Evolutionary conservation across 1,284 basidiomycete species (phyloP), one percentile per base, ranked within the genome.

Genomic region (Tylopilus sp.): DNA sequence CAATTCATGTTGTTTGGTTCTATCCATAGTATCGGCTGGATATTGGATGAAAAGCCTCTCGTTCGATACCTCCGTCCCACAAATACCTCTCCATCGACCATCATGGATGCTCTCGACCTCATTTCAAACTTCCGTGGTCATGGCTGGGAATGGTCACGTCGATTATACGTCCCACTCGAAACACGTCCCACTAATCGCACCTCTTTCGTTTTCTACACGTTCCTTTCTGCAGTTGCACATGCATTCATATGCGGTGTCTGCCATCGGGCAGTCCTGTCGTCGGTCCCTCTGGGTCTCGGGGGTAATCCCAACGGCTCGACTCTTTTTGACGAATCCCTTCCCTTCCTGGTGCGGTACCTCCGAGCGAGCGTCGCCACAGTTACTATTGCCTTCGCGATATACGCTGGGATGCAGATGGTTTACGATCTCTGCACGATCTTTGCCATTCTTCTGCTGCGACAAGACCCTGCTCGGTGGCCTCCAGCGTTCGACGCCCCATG

Each of bases 71-170:
- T 43, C 39, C 46, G 46, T 29, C 46, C 46, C 12, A 3, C 2
- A 3, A 47, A 47, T 16, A 35, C 18, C 10, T 12, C 31, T 21
- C 46, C 46, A 11, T 46, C 45, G 4, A 34, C 23, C 21, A 35
- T 47, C 33, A 42, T 42, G 46, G 46, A 47, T 29, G 39, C 46
- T 10, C 15, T 47, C 15, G 46, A 47, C 33, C 46, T 47, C 18
- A 4, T 8, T 15, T 16, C 8, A 0, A 16, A 39, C 11, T 21
- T 35, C 13, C 46, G 46, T 35, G 46, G 46, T 35, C 19, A 43
- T 6, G 39, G 23, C 23, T 47, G 46, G 46, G 37, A 47, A 4
- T 35, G 46, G 46, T 47, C 46, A 21, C 15, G 39, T 12, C 25
- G 26, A 4, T 12, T 29, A 11, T 29, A 47, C 26, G 13, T 47